Conservation (phyloP, 208 protist species). For the Entamoeba histolytica region DNA sequence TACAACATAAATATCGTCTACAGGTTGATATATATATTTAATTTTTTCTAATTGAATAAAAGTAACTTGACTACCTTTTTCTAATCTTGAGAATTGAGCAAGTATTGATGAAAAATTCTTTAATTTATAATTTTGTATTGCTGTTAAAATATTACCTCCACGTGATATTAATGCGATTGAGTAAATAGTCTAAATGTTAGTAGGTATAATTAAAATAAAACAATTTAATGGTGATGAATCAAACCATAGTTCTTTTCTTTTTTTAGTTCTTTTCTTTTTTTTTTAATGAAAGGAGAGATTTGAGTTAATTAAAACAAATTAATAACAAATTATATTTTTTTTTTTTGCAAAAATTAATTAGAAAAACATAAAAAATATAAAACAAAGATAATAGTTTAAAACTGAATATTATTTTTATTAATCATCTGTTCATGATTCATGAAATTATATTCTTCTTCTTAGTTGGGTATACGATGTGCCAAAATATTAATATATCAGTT, state of each 20-base stretch:
- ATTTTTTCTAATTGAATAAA: not conserved
- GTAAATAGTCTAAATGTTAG: not conserved
- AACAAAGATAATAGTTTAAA: too few relatives aligned
- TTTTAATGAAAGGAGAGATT: not conserved
- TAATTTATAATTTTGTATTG: not conserved
- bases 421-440: too few relatives aligned
- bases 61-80: not conserved
- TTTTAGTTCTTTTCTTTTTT: not conserved
- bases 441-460: too few relatives aligned
- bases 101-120: not conserved
- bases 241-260: not conserved
- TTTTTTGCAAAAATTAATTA: too few relatives aligned
- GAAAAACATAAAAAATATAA: too few relatives aligned
- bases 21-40: not conserved
- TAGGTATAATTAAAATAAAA: not conserved
- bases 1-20: not conserved
- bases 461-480: too few relatives aligned
- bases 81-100: not conserved
- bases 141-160: not conserved
- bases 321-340: too few relatives aligned
- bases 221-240: not conserved
- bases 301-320: too few relatives aligned
- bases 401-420: too few relatives aligned
- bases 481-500: too few relatives aligned
- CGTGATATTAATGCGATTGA: not conserved